Evolutionary conservation across 1,139 yeast species (phyloP).

Genomic region (Ashbya aceris): DNA sequence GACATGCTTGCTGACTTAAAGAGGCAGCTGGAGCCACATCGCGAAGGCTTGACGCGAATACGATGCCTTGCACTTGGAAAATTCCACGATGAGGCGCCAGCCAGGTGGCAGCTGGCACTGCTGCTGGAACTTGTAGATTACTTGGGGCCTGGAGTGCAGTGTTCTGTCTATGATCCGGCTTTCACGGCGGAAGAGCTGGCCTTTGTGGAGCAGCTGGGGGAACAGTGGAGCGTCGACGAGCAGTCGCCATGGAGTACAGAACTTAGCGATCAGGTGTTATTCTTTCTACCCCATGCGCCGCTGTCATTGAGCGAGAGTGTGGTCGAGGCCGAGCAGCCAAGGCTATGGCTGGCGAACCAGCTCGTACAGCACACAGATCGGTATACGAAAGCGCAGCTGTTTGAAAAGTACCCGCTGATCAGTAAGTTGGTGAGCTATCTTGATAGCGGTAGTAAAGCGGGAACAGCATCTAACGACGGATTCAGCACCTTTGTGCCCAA

Average conservation of each 20-base stretch:
- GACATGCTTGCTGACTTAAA: conserved; percentile 24
- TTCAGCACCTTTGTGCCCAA: conserved; percentile 24
- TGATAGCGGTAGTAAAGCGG: conserved; percentile 3
- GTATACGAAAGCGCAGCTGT: conserved; percentile 35
- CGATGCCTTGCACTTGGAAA: conserved; percentile 71
- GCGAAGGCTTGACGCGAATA: conserved; percentile 27
- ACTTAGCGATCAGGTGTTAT: conserved; percentile 29
- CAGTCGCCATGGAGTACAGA: conserved; percentile 11
- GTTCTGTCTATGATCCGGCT: conserved; percentile 55
- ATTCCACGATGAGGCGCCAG: conserved; percentile 47
- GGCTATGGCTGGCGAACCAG: conserved; percentile 40
- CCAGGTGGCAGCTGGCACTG: conserved; percentile 58
- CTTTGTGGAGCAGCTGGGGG: conserved; percentile 24
- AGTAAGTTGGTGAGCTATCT: conserved; percentile 35
- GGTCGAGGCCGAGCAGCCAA: conserved; percentile 32
- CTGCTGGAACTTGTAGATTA: conserved; percentile 33
- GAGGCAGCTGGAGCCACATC: conserved; percentile 8
- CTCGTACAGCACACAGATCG: conserved; percentile 45
- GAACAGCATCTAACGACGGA: conserved; percentile 8
- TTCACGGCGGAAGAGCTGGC: conserved; percentile 39
- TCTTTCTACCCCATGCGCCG: conserved; percentile 72
- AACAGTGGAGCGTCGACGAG: conserved; percentile 24
- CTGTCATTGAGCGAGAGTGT: conserved; percentile 44
- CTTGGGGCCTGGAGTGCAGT: conserved; percentile 4
- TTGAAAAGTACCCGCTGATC: conserved; percentile 35